Evolutionary conservation across 352 stramenopile species (phyloP), one percentile per base, ranked within the genome.

Genomic region (Aphanomyces euteiches): DNA sequence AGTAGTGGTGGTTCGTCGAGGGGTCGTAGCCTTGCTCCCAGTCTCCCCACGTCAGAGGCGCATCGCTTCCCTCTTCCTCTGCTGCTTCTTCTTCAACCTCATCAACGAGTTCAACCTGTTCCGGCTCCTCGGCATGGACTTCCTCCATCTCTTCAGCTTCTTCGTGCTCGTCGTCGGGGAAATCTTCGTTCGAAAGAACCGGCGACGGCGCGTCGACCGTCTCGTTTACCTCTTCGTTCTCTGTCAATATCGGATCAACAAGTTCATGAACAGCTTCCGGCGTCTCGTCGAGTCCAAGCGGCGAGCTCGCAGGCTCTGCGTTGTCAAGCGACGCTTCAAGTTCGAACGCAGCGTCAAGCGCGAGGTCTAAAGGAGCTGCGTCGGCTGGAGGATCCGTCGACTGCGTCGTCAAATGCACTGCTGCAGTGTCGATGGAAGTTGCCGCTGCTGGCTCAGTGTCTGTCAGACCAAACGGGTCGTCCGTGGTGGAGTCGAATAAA

Each of bases 1-100:
- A 96, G 59, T 92, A 96, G 72, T 92, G 90, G 71, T 95, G 87
- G 34, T 92, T 92, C 4, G 84, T 84, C 59, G 72, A 87, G 8
- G 83, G 79, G 45, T 95, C 87, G 40, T 92, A 93, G 12, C 87
- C 85, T 76, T 93, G 91, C 64, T 95, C 87, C 85, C 87, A 95
- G 67, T 93, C 85, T 2, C 82, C 87, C 69, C 90, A 93, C 43
- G 66, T 83, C 73, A 93, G 81, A 17, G 79, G 82, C 69, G 89
- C 82, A 34, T 94, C 85, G 36, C 91, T 85, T 3, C 82, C 79
- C 45, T 90, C 84, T 1, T 75, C 72, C 40, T 67, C 67, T 43
- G 81, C 79, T 5, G 61, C 77, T 45, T 78, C 75, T 43, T 65
- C 77, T 3, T 84, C 59, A 7, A 84, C 77, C n/a, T 67, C 40